These are phyloP conservation scores for Cyanodermella asteris DNA, from an alignment of 2,329 filamentous ascomycete species.

Conservation along the genomic window DNA sequence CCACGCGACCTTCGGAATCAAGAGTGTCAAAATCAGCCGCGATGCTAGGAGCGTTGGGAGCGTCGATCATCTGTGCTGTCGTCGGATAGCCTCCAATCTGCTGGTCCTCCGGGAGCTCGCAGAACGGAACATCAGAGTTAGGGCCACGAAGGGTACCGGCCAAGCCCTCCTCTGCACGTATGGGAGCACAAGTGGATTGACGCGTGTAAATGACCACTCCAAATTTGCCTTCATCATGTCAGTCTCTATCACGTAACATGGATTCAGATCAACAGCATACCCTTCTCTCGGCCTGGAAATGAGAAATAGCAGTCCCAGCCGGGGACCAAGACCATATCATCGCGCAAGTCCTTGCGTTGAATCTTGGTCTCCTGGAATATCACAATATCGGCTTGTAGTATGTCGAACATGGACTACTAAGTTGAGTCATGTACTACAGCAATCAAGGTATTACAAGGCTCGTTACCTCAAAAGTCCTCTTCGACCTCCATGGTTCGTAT, in stretches of 20 bases:
- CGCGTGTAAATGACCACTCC: constrained; percentile 89
- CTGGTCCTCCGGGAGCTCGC: constrained; percentile 48
- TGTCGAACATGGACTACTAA: constrained; percentile 70
- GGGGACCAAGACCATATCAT: constrained; percentile 87
- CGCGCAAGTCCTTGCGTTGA: constrained; percentile 69
- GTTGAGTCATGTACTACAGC: constrained; percentile 1
- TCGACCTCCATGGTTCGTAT: constrained; percentile 64
- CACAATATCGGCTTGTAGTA: constrained; percentile 76
- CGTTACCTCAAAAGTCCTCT: constrained; percentile 43
- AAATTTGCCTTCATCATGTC: constrained; percentile 53
- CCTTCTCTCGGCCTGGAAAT: constrained; percentile 81
- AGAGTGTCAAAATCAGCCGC: constrained; percentile 47
- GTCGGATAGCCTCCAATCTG: constrained; percentile 80
- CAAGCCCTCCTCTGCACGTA: constrained; percentile 84
- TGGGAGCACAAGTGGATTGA: constrained; percentile 64
- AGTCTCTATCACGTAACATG: constrained; percentile 1
- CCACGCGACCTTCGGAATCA: constrained; percentile 79
- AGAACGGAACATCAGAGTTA: constrained; percentile 46
- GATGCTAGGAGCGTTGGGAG: no score
- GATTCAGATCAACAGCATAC: constrained; percentile 19
- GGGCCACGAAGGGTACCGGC: constrained; percentile 59
- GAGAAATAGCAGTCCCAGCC: constrained; percentile 97
- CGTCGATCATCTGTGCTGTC: constrained; percentile 39
- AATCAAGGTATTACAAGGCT: background rate
- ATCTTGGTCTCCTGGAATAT: constrained; percentile 95